Evolutionary conservation across 2,329 filamentous ascomycete species (phyloP), one percentile per base, ranked within the genome.

Genomic region (Albophoma yamanashiensis): DNA sequence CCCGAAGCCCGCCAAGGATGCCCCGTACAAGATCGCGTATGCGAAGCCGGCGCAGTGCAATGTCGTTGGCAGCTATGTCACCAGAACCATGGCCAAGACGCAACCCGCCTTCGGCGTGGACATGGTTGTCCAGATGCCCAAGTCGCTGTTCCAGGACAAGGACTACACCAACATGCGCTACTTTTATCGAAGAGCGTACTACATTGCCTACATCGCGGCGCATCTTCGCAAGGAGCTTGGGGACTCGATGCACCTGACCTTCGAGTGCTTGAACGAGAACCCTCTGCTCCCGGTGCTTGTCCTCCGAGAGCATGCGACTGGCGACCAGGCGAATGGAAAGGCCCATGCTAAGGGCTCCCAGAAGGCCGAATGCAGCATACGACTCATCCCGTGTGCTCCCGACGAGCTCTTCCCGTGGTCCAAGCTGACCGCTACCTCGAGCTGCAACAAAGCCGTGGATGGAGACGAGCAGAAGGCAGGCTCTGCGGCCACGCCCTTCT

Each of bases 141-240:
- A 78, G 60, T 76, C 82, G 1, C 75, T 96, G 15, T 92, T 97
- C 68, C 91, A 96, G 69, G 90, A 95, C 53, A 97, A 97, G 75
- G 94, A 99, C 74, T 97, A 93, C 71, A 81, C 92, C 57, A 92
- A 96, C 72, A 82, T 94, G 78, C 85, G 94, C 62, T 97, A 96
- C 75, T 96, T 97, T 70, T 92, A 97, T 76, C 95, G 96, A 69
- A 82, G 92, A 64, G 89, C 94, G 15, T 97, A 93, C 74, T 97
- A 95, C 70, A 77, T 97, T 57, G 91, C 92, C 40, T 91, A 89
- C 64, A 78, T 97, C 60, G 86, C 91, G 17, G 85, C 84, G 38
- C 85, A 83, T 5, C 77, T 97, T 58, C 84, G 85, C 64, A 78
- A 82, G 43, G 75, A 81, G 4, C 73, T 86, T 55, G 76, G 76